Conservation (phyloP, 495 filamentous ascomycete genomes). For the Aspergillus bertholletiae region DNA sequence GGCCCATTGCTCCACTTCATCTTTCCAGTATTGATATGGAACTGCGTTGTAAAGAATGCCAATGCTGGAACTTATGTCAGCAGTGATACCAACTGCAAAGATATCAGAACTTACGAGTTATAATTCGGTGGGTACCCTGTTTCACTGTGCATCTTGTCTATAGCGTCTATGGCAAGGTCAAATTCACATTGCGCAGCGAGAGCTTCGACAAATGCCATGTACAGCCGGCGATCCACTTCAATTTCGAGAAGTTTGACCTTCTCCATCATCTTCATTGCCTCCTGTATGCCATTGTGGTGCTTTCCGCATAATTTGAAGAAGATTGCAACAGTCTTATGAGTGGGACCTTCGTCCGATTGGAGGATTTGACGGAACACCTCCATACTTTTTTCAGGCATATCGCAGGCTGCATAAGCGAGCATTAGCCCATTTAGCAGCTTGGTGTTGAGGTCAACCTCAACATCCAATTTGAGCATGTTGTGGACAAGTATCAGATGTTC, state of each 20-base stretch:
- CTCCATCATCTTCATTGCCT: constrained; percentile 70
- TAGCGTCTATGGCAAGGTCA: constrained; percentile 58
- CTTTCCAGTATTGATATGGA: constrained; percentile 54
- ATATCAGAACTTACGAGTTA: constrained; percentile 60
- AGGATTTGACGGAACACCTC: constrained; percentile 80
- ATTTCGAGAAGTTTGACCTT: constrained; percentile 73
- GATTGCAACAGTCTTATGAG: constrained; percentile 69
- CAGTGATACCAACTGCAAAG: constrained; percentile 11
- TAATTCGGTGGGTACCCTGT: constrained; percentile 61
- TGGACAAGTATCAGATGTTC: constrained; percentile 71
- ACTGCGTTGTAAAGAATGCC: constrained; percentile 72
- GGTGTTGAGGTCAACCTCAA: constrained; percentile 71
- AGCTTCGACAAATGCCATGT: constrained; percentile 68
- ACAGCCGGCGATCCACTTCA: constrained; percentile 66
- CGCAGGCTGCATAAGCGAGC: constrained; percentile 73
- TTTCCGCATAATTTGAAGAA: constrained; percentile 74
- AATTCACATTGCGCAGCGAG: constrained; percentile 66
- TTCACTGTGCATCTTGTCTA: constrained; percentile 61
- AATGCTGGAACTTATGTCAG: constrained; percentile 47
- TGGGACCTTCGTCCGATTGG: constrained; percentile 74
- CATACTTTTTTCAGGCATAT: constrained; percentile 58
- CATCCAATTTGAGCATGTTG: constrained; percentile 91
- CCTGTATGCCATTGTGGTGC: constrained; percentile 54
- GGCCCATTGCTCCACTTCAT: constrained; percentile 70
- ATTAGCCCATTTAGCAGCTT: constrained; percentile 77